Percentiles rank a stretch among this genome's conserved stretches.
phyloP scores from a whole-genome alignment of 176 grass and related monocot genomes.

The Musa itinerans region DNA sequence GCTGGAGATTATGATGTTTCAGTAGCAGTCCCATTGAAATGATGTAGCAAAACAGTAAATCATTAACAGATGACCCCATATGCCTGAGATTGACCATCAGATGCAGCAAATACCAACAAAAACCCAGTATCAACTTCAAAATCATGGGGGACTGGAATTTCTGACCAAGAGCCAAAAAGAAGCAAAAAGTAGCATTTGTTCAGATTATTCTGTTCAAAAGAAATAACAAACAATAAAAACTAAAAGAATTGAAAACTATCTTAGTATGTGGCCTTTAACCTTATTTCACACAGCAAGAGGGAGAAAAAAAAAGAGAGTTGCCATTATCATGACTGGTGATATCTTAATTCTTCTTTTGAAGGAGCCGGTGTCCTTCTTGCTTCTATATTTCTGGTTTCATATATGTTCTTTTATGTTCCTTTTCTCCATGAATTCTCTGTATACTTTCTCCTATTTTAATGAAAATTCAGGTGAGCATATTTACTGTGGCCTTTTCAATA shows the following conservation, averaged over 20 bases:
- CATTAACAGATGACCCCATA: slow-evolving; percentile 46
- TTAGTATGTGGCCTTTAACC: background rate
- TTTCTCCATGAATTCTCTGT: too few species aligned
- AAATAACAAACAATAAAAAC: background rate
- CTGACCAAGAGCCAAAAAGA: slow-evolving; percentile 26
- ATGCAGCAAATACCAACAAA: slow-evolving; percentile 62
- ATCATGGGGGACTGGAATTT: slow-evolving; percentile 43
- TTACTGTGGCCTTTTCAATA: too few species aligned
- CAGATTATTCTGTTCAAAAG: background rate
- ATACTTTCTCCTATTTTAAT: too few species aligned
- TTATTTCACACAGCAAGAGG: too few species aligned
- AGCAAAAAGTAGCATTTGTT: background rate
- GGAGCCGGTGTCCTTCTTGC: too few species aligned
- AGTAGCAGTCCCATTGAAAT: slow-evolving; percentile 55
- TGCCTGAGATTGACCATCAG: slow-evolving; percentile 34
- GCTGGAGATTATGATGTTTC: slow-evolving; percentile 49
- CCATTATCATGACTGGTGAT: too few species aligned
- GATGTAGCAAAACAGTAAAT: slow-evolving; percentile 44
- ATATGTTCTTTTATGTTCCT: too few species aligned
- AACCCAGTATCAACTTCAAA: slow-evolving; percentile 40
- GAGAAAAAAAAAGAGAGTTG: background rate
- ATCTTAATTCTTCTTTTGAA: too few species aligned
- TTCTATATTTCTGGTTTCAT: too few species aligned
- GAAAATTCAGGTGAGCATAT: too few species aligned
- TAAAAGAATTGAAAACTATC: background rate